phyloP scores from a whole-genome alignment of 1,139 yeast genomes.

The Yamadazyma aaseri region DNA sequence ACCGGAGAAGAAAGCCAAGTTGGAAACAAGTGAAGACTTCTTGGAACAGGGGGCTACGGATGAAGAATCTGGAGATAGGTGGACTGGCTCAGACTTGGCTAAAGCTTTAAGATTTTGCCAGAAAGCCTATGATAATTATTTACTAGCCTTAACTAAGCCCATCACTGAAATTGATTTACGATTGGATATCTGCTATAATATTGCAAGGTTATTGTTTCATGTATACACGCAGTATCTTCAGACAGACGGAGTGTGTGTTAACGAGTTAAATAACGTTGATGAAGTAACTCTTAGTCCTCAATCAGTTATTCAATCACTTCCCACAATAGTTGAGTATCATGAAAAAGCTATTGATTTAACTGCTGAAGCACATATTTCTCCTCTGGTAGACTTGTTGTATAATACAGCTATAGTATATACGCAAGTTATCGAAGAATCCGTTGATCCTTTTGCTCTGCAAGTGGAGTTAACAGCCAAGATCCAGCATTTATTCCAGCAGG shows the following conservation, averaged over 20 bases:
- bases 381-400: slow-evolving; percentile 42
- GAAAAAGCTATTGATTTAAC: slow-evolving; percentile 32
- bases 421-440: slow-evolving; percentile 42
- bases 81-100: slow-evolving; percentile 54
- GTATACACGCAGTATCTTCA: slow-evolving; percentile 46
- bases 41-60: slow-evolving; percentile 47
- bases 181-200: slow-evolving; percentile 46
- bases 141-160: slow-evolving; percentile 19
- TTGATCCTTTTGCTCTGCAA: slow-evolving; percentile 14
- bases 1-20: slow-evolving; percentile 1
- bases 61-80: slow-evolving; percentile 59
- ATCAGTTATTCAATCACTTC: slow-evolving; percentile 41
- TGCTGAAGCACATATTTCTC: slow-evolving; percentile 7
- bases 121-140: slow-evolving; percentile 41
- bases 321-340: slow-evolving; percentile 35
- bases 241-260: slow-evolving; percentile 42
- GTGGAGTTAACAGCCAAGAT: slow-evolving; percentile 20
- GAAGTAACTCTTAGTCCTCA: slow-evolving; percentile 28
- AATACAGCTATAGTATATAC: slow-evolving; percentile 49
- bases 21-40: slow-evolving; percentile 40
- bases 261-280: slow-evolving; percentile 37
- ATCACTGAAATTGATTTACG: slow-evolving; percentile 13
- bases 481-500: slow-evolving; percentile 15
- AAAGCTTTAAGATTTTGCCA: slow-evolving; percentile 55
- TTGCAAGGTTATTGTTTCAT: slow-evolving; percentile 47